phyloP scores from a whole-genome alignment of 345 rosid genomes.

The Bretschneidera sinensis region DNA sequence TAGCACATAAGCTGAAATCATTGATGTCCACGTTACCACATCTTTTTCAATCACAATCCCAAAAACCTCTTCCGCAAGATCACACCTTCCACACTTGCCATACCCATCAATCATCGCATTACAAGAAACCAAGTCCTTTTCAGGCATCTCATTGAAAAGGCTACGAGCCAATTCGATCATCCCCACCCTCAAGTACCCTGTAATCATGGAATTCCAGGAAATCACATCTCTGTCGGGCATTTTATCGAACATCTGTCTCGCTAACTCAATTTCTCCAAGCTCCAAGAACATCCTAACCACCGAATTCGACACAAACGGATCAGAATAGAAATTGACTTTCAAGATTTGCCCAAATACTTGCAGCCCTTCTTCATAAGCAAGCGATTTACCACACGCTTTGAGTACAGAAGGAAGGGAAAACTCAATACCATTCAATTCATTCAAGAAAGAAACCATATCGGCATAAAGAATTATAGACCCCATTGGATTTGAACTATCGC shows the following conservation, averaged over 20 bases:
- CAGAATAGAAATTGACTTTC: conserved; percentile 1
- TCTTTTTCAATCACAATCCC: background rate
- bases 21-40: conserved; percentile 13
- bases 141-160: conserved; percentile 47
- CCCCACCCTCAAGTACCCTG: conserved; percentile 43
- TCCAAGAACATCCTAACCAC: conserved; percentile 7
- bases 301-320: conserved; percentile 12
- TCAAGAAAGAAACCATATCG: conserved; percentile 2
- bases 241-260: conserved; percentile 8
- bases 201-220: conserved; percentile 68
- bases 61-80: conserved; percentile 9
- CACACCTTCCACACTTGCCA: conserved; percentile 12
- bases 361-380: conserved; percentile 3
- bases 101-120: conserved; percentile 15
- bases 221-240: conserved; percentile 8
- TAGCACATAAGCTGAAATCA: conserved; percentile 7
- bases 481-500: background rate
- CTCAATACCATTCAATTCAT: background rate
- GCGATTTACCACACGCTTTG: conserved; percentile 8
- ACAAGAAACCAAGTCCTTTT: conserved; percentile 49
- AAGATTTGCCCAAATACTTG: conserved; percentile 7
- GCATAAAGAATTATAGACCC: conserved; percentile 5
- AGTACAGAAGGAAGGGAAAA: conserved; percentile 13
- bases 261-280: conserved; percentile 4
- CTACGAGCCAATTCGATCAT: conserved; percentile 8